Percentiles rank a stretch among this genome's conserved stretches.
Evolutionary conservation across 441 rosid species (phyloP).

Genomic region (Corymbia calophylla): DNA sequence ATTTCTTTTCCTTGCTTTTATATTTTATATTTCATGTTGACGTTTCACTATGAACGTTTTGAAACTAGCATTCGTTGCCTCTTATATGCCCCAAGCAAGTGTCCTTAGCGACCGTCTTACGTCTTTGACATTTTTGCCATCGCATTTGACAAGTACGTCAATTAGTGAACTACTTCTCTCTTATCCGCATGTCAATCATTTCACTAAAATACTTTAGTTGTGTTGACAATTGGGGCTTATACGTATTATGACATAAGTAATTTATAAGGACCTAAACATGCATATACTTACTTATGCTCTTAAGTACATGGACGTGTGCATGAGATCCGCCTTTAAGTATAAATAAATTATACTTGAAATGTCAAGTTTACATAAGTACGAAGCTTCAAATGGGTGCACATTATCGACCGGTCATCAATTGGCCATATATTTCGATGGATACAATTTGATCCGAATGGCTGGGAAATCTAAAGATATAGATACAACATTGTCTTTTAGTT

Average conservation of each 20-base stretch:
- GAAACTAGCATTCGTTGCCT: background rate
- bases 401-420: accelerated
- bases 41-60: background rate
- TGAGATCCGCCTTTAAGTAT: background rate
- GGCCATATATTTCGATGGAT: background rate
- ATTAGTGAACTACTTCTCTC: background rate
- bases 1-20: background rate
- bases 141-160: background rate
- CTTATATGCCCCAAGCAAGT: background rate
- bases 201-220: background rate
- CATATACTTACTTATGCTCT: background rate
- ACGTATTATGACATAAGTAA: background rate
- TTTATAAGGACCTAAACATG: background rate
- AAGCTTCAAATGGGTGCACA: background rate
- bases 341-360: background rate
- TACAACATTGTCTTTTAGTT: background rate
- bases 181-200: background rate
- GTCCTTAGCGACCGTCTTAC: background rate
- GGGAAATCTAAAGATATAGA: background rate
- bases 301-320: background rate
- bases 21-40: background rate
- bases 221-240: background rate
- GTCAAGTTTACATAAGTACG: background rate
- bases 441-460: background rate
- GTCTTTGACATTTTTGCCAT: background rate